phyloP scores from a whole-genome alignment of 2,329 filamentous ascomycete species.

The Thielaviopsis punctulata region DNA sequence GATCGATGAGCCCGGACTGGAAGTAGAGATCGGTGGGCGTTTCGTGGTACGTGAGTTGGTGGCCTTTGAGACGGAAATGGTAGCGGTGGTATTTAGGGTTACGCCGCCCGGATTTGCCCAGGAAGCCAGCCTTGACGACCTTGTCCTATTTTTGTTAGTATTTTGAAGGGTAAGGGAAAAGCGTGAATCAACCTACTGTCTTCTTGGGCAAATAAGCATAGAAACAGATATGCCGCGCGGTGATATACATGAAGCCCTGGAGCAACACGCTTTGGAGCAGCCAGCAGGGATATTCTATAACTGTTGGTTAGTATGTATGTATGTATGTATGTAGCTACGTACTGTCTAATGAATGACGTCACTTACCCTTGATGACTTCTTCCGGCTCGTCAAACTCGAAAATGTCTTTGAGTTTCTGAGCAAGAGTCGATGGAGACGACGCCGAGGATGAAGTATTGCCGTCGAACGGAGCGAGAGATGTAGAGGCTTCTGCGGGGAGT shows the following conservation, averaged over 20 bases:
- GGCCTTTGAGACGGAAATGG: slow-evolving; percentile 85
- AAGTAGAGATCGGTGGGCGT: slow-evolving; percentile 80
- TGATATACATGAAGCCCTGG: slow-evolving; percentile 93
- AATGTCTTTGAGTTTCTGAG: slow-evolving; percentile 60
- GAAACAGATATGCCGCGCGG: slow-evolving; percentile 82
- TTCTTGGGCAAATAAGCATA: slow-evolving; percentile 96
- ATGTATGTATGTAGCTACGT: no score
- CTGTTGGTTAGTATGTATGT: slow-evolving; percentile 12
- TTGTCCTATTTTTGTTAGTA: slow-evolving; percentile 33
- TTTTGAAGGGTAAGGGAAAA: neutral
- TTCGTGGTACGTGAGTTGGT: slow-evolving; percentile 78
- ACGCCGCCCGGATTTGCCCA: slow-evolving; percentile 74
- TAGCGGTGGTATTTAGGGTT: slow-evolving; percentile 79
- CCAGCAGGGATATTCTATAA: slow-evolving; percentile 77
- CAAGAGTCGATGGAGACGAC: slow-evolving; percentile 37
- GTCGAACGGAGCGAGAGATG: neutral
- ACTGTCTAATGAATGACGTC: no score
- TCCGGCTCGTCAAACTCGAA: slow-evolving; percentile 71
- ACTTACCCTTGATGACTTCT: slow-evolving; percentile 58
- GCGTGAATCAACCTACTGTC: slow-evolving; percentile 36
- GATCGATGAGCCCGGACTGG: slow-evolving; percentile 76
- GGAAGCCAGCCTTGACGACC: slow-evolving; percentile 69
- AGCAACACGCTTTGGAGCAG: slow-evolving; percentile 78
- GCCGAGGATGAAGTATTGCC: neutral
- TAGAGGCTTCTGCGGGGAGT: no score